A percentile compares a stretch with the other conserved stretches of the same genome.
phyloP scores from a whole-genome alignment of 2,329 filamentous ascomycete species.

The Paecilomyces niveus region DNA sequence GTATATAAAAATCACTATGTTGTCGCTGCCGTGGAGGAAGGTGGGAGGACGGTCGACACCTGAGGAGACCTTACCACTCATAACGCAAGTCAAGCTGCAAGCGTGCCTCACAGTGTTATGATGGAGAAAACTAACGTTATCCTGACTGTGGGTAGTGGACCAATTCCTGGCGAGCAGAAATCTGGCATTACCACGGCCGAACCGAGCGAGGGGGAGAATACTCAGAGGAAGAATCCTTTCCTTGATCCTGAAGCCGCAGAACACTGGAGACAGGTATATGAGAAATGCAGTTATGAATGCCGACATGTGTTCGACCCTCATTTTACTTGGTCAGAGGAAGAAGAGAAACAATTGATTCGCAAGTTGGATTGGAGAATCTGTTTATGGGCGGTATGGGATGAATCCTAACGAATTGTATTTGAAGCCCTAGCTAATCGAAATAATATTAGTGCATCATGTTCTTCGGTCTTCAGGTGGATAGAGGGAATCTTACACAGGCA shows the following conservation, averaged over 20 bases:
- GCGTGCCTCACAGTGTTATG: background rate
- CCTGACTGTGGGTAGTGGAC: background rate
- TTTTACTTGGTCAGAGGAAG: constrained; percentile 4
- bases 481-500: constrained; percentile 52
- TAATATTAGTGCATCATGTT: constrained; percentile 46
- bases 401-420: background rate
- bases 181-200: background rate
- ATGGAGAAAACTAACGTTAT: background rate
- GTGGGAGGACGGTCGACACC: background rate
- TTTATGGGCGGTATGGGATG: constrained; percentile 15
- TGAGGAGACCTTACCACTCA: background rate
- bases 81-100: background rate
- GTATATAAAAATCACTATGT: background rate
- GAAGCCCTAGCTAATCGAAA: constrained; percentile 6
- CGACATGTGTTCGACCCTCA: constrained; percentile 4
- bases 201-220: background rate
- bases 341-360: constrained; percentile 7
- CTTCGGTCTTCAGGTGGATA: constrained; percentile 52
- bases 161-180: background rate
- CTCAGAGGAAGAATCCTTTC: background rate
- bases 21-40: background rate
- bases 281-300: background rate
- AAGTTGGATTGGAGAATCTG: constrained; percentile 7
- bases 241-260: background rate
- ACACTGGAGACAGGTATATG: background rate